A percentile compares a stretch with the other conserved stretches of the same genome.
These are phyloP conservation scores for Dentipellis sp. DNA, from an alignment of 768 basidiomycete species.

Conservation along the genomic window DNA sequence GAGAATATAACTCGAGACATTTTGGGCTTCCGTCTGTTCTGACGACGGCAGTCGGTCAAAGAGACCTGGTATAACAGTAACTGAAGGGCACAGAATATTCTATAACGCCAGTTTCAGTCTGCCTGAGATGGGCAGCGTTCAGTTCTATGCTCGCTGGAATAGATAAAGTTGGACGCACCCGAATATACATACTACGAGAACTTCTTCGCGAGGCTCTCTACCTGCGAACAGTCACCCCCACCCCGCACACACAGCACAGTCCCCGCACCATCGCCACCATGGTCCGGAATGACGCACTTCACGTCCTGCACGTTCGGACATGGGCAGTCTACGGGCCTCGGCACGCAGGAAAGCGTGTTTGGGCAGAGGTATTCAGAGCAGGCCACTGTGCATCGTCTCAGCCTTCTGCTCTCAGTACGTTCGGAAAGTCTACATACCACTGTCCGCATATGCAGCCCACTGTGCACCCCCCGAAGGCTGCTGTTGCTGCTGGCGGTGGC, in stretches of 20 bases:
- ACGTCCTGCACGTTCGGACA: constrained; percentile 71
- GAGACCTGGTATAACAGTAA: too few species aligned
- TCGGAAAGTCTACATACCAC: constrained; percentile 3
- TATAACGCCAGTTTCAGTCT: too few species aligned
- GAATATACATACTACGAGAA: constrained; percentile 21
- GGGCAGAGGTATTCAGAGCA: constrained; percentile 75
- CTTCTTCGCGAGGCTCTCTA: constrained; percentile 43
- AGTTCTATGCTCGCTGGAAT: too few species aligned
- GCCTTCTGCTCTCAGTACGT: not conserved
- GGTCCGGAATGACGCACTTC: constrained; percentile 67
- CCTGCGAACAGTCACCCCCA: constrained; percentile 46
- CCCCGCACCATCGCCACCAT: constrained; percentile 37
- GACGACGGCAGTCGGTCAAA: too few species aligned
- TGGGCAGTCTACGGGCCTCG: constrained; percentile 56
- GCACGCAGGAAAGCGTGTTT: constrained; percentile 61
- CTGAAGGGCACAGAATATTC: too few species aligned
- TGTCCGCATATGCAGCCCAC: constrained; percentile 12
- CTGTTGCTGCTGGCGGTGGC: constrained; percentile 12
- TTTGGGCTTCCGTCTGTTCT: too few species aligned
- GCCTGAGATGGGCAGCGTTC: too few species aligned
- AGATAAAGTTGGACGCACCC: too few species aligned
- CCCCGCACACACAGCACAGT: constrained; percentile 70
- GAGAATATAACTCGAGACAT: too few species aligned
- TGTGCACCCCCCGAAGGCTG: constrained; percentile 11
- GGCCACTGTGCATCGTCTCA: constrained; percentile 37